A percentile compares a stretch with the other conserved stretches of the same genome.
phyloP scores from a whole-genome alignment of 108 stramenopile genomes.

The Pseudonitzschia delicatissima region DNA sequence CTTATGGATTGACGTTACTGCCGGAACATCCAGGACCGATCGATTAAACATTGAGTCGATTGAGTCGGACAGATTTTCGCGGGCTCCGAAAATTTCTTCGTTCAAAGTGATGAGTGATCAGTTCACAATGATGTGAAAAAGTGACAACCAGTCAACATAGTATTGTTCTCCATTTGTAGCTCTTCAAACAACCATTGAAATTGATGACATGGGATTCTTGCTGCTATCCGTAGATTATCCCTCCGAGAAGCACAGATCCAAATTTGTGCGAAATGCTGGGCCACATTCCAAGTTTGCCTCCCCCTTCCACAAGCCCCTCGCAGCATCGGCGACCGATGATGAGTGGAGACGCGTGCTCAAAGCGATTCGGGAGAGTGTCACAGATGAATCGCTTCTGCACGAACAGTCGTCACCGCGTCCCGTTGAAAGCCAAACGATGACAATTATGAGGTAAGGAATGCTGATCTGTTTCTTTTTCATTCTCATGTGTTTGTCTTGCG shows the following conservation, averaged over 20 bases:
- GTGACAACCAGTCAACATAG: too few species aligned
- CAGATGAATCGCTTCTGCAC: background rate
- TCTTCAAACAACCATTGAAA: too few species aligned
- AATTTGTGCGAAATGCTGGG: constrained; percentile 3
- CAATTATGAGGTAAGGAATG: constrained; percentile 17
- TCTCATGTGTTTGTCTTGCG: background rate
- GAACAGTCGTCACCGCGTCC: constrained; percentile 3
- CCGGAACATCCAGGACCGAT: too few species aligned
- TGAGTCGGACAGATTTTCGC: too few species aligned
- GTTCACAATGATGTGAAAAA: too few species aligned
- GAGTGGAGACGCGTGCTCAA: constrained; percentile 23
- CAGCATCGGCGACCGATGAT: constrained; percentile 16
- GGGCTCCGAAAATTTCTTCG: too few species aligned
- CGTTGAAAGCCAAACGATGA: constrained; percentile 30
- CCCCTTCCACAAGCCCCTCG: constrained; percentile 10
- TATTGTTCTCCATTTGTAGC: too few species aligned
- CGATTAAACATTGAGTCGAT: too few species aligned
- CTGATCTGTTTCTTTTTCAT: background rate
- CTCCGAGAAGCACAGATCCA: background rate
- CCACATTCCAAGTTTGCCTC: background rate
- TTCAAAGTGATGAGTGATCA: too few species aligned
- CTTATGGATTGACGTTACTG: too few species aligned
- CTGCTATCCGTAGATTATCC: constrained; percentile 19
- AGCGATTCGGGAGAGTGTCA: background rate
- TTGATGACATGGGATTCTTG: constrained; percentile 23